Evolutionary conservation across 2,329 filamentous ascomycete species (phyloP).

Genomic region (Fusarium zealandicum): DNA sequence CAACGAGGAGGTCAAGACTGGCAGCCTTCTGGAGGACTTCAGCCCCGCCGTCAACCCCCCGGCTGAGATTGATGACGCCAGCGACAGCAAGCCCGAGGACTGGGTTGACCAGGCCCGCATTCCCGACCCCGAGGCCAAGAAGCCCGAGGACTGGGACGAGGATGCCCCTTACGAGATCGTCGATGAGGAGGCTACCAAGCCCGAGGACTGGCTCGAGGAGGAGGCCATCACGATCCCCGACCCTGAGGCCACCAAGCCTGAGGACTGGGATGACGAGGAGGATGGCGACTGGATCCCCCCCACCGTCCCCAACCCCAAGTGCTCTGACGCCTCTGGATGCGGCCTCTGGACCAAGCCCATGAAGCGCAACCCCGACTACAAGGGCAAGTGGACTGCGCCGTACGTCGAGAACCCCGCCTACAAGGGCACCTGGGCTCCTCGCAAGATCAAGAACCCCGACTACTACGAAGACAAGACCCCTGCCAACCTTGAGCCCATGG

Average conservation of each 20-base stretch:
- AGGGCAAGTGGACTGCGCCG: slow-evolving; percentile 97
- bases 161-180: slow-evolving; percentile 96
- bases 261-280: slow-evolving; percentile 99
- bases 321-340: slow-evolving; percentile 89
- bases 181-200: slow-evolving; percentile 88
- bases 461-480: slow-evolving; percentile 98
- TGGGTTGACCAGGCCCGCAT: slow-evolving; percentile 97
- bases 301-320: slow-evolving; percentile 94
- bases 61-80: slow-evolving; percentile 92
- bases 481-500: slow-evolving; percentile 96
- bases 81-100: slow-evolving; percentile 91
- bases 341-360: slow-evolving; percentile 90
- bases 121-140: slow-evolving; percentile 87
- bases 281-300: slow-evolving; percentile 97
- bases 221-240: slow-evolving; percentile 85
- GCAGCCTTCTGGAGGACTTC: slow-evolving; percentile 94
- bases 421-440: slow-evolving; percentile 94
- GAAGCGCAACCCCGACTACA: slow-evolving; percentile 95
- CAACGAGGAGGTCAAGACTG: slow-evolving; percentile 85
- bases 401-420: slow-evolving; percentile 97
- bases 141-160: slow-evolving; percentile 99
- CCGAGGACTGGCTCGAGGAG: slow-evolving; percentile 94
- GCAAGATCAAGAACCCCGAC: slow-evolving; percentile 95
- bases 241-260: slow-evolving; percentile 95
- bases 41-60: slow-evolving; percentile 89